A percentile compares a stretch with the other conserved stretches of the same genome.
These are phyloP conservation scores for Neurospora cerealis DNA, from an alignment of 495 filamentous ascomycete species.

Conservation along the genomic window DNA sequence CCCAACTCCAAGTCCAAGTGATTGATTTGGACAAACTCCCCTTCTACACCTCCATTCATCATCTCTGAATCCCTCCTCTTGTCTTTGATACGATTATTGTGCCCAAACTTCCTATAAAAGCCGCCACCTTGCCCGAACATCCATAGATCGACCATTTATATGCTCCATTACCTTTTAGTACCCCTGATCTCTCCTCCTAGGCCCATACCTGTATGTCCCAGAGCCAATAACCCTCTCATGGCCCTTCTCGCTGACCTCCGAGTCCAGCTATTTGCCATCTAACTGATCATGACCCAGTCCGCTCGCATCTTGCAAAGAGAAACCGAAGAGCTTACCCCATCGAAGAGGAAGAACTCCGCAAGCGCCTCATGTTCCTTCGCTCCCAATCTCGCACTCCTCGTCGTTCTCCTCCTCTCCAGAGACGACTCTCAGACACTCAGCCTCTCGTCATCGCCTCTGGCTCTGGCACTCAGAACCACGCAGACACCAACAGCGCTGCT, in stretches of 20 bases:
- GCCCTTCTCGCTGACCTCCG: background rate
- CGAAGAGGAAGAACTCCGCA: background rate
- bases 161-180: background rate
- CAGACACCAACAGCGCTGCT: background rate
- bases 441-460: background rate
- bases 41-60: background rate
- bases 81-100: background rate
- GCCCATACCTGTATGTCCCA: background rate
- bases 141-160: background rate
- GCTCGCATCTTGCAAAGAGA: background rate
- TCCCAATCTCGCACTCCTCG: background rate
- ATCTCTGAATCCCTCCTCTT: background rate
- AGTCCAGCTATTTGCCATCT: background rate
- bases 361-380: background rate
- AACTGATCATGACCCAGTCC: background rate
- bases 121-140: background rate
- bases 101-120: background rate
- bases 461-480: background rate
- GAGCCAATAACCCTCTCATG: background rate
- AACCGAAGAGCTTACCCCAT: background rate
- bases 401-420: background rate
- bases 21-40: background rate
- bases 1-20: background rate
- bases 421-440: background rate
- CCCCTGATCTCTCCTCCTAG: background rate